Percentiles rank a stretch among this genome's conserved stretches.
Evolutionary conservation across 306 rosid species (phyloP).

Genomic region (Quercus glauca): DNA sequence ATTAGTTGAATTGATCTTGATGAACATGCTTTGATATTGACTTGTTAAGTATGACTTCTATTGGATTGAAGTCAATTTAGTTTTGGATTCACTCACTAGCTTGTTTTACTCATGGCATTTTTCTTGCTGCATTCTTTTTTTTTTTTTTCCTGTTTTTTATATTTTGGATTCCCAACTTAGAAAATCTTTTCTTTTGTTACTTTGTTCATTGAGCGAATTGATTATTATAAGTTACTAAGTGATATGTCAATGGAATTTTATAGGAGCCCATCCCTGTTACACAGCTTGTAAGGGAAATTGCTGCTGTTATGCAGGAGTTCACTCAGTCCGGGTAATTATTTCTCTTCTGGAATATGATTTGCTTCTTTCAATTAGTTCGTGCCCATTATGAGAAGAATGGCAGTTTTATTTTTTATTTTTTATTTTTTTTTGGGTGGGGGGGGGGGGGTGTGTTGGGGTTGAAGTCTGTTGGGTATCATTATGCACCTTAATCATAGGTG

Average conservation of each 20-base stretch:
- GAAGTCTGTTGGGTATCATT: too few species aligned
- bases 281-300: constrained; percentile 96
- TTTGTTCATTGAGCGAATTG: too few species aligned
- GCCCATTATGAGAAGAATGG: not conserved
- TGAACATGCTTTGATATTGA: not conserved
- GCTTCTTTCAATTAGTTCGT: constrained; percentile 1
- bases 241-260: constrained; percentile 1
- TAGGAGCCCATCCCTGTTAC: constrained; percentile 97
- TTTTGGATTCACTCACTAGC: too few species aligned
- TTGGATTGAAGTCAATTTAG: too few species aligned
- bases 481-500: too few species aligned
- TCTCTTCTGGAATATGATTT: not conserved
- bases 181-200: too few species aligned
- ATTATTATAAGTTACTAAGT: not conserved
- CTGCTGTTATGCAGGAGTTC: constrained; percentile 98
- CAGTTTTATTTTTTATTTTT: too few species aligned
- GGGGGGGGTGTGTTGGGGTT: not conserved
- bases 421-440: too few species aligned
- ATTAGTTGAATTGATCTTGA: not conserved
- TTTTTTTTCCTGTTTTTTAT: not conserved
- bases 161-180: not conserved
- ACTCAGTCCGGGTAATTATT: constrained; percentile 91
- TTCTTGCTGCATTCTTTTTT: too few species aligned
- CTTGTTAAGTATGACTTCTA: too few species aligned
- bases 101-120: too few species aligned